Evolutionary conservation across 2,329 filamentous ascomycete genomes (phyloP).

Genomic region (Cryphonectria nitschkei): DNA sequence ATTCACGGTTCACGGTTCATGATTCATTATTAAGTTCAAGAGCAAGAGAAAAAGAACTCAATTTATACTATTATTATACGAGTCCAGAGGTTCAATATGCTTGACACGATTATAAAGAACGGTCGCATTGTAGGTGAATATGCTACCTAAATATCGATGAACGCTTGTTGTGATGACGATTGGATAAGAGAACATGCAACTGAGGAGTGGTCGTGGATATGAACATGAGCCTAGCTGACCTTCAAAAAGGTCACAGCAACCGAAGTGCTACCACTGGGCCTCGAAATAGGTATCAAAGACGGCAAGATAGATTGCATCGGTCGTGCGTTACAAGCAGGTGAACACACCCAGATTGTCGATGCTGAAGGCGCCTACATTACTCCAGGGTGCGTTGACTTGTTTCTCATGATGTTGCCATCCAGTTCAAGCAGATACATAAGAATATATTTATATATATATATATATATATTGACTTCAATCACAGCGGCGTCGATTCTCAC

Average conservation of each 20-base stretch:
- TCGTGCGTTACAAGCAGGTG: constrained; percentile 38
- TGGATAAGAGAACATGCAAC: not conserved
- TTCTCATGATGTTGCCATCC: not conserved
- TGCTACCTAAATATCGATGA: not conserved
- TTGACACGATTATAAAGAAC: constrained; percentile 33
- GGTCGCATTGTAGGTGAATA: constrained; percentile 33
- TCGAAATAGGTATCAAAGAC: constrained; percentile 51
- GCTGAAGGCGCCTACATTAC: constrained; percentile 50
- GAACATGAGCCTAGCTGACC: constrained; percentile 1
- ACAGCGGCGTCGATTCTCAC: constrained; percentile 43
- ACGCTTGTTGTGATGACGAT: not conserved
- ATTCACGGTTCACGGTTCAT: no score
- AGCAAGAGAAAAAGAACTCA: not conserved
- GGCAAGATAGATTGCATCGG: constrained; percentile 52
- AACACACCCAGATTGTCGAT: constrained; percentile 44
- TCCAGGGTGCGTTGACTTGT: constrained; percentile 33
- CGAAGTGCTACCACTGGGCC: constrained; percentile 46
- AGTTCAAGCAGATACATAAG: no score
- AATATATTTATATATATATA: no score
- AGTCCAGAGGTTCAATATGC: constrained; percentile 28
- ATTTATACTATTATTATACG: not conserved
- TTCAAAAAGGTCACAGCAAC: constrained; percentile 47
- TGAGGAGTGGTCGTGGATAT: not conserved
- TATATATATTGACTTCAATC: not conserved
- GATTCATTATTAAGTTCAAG: no score